phyloP scores from a whole-genome alignment of 768 basidiomycete species.

The Megacollybia marginata region DNA sequence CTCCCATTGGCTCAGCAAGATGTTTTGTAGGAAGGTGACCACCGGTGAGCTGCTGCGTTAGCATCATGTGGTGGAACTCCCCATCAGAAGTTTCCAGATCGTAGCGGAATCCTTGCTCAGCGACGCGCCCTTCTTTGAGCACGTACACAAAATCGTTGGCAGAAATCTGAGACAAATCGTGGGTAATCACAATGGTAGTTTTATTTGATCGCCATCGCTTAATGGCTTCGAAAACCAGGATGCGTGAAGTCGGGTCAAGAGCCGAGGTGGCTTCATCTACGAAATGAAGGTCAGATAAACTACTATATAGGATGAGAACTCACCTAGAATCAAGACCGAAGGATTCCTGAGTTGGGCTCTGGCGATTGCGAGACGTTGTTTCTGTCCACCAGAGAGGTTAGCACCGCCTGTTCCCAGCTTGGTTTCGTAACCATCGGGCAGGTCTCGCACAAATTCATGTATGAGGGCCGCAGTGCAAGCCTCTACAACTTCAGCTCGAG shows the following conservation, averaged over 20 bases:
- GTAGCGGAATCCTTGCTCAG: constrained; percentile 79
- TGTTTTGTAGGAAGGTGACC: constrained; percentile 41
- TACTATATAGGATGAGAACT: constrained; percentile 18
- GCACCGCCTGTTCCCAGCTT: constrained; percentile 67
- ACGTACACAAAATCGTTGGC: constrained; percentile 86
- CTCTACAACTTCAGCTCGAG: constrained; percentile 62
- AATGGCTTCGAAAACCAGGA: constrained; percentile 74
- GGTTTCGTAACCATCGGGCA: constrained; percentile 90
- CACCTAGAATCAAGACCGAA: constrained; percentile 84
- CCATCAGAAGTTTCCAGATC: constrained; percentile 65
- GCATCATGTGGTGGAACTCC: constrained; percentile 68
- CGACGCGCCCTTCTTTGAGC: constrained; percentile 70
- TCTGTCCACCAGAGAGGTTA: constrained; percentile 85
- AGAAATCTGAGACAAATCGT: constrained; percentile 83
- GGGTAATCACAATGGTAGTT: constrained; percentile 92
- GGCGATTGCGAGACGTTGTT: constrained; percentile 85
- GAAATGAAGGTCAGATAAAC: constrained; percentile 2
- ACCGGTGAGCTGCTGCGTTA: constrained; percentile 42
- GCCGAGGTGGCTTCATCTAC: constrained; percentile 78
- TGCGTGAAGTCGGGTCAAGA: constrained; percentile 79
- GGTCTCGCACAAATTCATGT: constrained; percentile 76
- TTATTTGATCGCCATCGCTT: constrained; percentile 63
- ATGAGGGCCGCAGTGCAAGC: constrained; percentile 83
- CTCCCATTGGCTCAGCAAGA: constrained; percentile 10
- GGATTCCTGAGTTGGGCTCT: constrained; percentile 82